A percentile compares a stretch with the other conserved stretches of the same genome.
These are phyloP conservation scores for Symbiodinium pilosum DNA, from an alignment of 73 alveolate species.

Conservation along the genomic window DNA sequence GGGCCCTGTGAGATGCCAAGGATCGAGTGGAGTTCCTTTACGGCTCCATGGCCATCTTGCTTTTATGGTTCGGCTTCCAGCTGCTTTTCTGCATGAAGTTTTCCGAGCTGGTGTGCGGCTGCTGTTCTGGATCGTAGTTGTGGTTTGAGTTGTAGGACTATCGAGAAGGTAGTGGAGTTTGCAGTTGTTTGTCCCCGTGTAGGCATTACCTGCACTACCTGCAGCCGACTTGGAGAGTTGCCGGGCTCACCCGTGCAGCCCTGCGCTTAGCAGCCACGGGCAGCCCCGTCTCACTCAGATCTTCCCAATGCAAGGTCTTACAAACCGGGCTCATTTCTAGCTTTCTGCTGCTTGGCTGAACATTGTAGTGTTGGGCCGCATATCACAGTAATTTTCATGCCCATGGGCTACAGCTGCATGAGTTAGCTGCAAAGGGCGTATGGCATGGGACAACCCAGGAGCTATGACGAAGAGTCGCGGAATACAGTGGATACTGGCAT, in stretches of 20 bases:
- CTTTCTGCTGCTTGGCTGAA: constrained; percentile 14
- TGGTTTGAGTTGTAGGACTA: no score
- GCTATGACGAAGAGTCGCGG: constrained; percentile 58
- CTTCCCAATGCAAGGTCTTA: background rate
- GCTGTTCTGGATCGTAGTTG: no score
- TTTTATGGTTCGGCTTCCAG: background rate
- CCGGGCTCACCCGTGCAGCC: constrained; percentile 45
- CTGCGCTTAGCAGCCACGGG: background rate
- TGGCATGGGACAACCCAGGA: background rate
- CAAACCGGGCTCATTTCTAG: constrained; percentile 43
- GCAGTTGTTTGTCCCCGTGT: background rate
- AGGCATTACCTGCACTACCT: constrained; percentile 72
- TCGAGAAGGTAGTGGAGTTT: no score
- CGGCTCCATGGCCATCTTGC: constrained; percentile 26
- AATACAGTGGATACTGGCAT: constrained; percentile 36
- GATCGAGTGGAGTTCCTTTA: constrained; percentile 20
- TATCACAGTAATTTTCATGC: no score
- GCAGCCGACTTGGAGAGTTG: constrained; percentile 63
- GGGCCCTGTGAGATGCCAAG: no score
- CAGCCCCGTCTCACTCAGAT: background rate
- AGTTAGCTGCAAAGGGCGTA: background rate
- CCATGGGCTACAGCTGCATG: background rate
- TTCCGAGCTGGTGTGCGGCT: background rate
- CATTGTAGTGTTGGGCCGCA: background rate
- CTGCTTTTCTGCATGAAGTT: background rate